phyloP scores from a whole-genome alignment of 208 protist genomes.

The Crithidia thermophila region DNA sequence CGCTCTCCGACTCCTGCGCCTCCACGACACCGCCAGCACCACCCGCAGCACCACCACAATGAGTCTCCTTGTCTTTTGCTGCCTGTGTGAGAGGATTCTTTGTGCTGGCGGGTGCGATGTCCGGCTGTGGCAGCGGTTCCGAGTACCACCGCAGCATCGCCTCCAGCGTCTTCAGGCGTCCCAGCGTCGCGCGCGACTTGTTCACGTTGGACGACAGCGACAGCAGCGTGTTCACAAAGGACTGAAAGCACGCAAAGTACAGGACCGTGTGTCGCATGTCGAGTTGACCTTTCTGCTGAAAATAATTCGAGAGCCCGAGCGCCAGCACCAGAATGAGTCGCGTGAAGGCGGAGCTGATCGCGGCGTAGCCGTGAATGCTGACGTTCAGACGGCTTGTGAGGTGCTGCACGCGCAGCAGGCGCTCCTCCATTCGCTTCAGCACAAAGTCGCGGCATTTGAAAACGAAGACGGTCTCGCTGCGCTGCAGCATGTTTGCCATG shows the following conservation, averaged over 20 bases:
- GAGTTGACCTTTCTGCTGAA: conserved; percentile 52
- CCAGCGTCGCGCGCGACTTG: conserved; percentile 40
- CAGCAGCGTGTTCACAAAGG: conserved; percentile 52
- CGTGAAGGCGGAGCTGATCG: conserved; percentile 51
- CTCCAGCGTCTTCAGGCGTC: conserved; percentile 50
- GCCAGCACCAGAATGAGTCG: conserved; percentile 72
- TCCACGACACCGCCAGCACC: neutral
- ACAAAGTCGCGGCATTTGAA: conserved; percentile 64
- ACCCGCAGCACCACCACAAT: no score
- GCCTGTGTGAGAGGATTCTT: no score
- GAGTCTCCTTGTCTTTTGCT: no score
- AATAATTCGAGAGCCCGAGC: conserved; percentile 60
- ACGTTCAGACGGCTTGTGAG: conserved; percentile 43
- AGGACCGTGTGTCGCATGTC: conserved; percentile 63
- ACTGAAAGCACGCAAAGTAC: conserved; percentile 74
- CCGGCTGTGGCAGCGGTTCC: conserved; percentile 22
- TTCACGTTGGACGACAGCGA: conserved; percentile 44
- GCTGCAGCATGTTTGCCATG: conserved; percentile 64
- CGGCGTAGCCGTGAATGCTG: conserved; percentile 70
- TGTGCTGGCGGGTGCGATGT: no score
- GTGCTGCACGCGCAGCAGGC: conserved; percentile 22
- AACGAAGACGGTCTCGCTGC: conserved; percentile 67
- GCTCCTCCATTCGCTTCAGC: conserved; percentile 34
- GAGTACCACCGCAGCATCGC: conserved; percentile 64
- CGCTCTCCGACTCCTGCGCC: conserved; percentile 17